phyloP scores from a whole-genome alignment of 2,329 filamentous ascomycete species.

The Fusarium haematococcum region DNA sequence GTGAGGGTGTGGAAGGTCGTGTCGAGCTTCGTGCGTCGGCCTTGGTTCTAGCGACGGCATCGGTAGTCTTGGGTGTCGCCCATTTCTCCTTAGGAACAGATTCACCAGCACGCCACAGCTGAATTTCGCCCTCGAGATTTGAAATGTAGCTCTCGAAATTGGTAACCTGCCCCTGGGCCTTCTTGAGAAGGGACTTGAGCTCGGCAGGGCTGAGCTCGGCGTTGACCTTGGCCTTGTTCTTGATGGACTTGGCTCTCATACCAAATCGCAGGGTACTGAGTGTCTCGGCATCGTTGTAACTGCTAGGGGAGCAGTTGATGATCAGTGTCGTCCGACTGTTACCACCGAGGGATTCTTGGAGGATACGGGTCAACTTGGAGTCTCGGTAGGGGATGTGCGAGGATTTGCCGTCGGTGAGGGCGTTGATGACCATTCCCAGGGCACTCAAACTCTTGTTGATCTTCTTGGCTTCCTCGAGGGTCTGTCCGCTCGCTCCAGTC shows the following conservation, averaged over 20 bases:
- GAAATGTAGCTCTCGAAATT: slow-evolving; percentile 90
- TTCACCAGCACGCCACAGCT: slow-evolving; percentile 89
- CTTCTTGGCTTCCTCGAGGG: slow-evolving; percentile 98
- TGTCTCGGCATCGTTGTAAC: slow-evolving; percentile 97
- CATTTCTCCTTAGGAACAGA: slow-evolving; percentile 89
- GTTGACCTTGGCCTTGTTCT: slow-evolving; percentile 99
- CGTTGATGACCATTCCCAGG: slow-evolving; percentile 98
- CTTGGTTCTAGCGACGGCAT: slow-evolving; percentile 54
- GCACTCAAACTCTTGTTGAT: slow-evolving; percentile 99
- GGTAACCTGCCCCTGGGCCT: slow-evolving; percentile 89
- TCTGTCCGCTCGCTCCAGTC: slow-evolving; percentile 97
- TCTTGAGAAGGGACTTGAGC: slow-evolving; percentile 92
- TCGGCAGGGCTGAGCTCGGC: slow-evolving; percentile 96
- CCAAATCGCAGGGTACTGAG: slow-evolving; percentile 93
- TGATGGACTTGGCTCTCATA: slow-evolving; percentile 97
- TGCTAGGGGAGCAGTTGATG: slow-evolving; percentile 98
- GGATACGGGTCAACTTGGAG: slow-evolving; percentile 95
- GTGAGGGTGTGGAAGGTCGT: slow-evolving; percentile 65
- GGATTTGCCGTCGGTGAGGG: slow-evolving; percentile 96
- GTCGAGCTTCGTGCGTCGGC: slow-evolving; percentile 56
- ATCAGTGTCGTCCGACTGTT: slow-evolving; percentile 99
- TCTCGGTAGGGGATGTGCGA: slow-evolving; percentile 97
- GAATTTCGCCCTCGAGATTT: slow-evolving; percentile 85
- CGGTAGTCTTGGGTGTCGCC: slow-evolving; percentile 74
- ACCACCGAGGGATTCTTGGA: slow-evolving; percentile 97